Evolutionary conservation across 495 filamentous ascomycete genomes (phyloP).

Genomic region (Penicillium silybi): DNA sequence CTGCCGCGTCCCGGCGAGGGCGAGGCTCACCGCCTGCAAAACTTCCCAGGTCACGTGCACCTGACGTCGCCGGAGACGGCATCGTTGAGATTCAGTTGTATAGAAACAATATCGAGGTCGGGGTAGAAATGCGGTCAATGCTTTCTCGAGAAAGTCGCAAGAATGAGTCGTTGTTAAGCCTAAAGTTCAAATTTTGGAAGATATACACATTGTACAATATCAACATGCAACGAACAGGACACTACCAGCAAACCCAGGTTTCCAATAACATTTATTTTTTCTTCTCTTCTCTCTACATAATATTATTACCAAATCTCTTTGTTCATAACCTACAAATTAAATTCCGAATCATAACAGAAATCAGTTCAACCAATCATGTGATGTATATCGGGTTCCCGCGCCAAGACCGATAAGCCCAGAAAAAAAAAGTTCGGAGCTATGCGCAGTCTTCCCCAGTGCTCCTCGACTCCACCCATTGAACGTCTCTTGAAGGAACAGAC

Average conservation of each 20-base stretch:
- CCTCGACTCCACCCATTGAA: constrained; percentile 9
- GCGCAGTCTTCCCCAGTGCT: constrained; percentile 6
- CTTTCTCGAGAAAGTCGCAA: background rate
- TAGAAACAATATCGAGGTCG: too few relatives aligned
- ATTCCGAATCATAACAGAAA: background rate
- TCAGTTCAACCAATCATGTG: constrained; percentile 15
- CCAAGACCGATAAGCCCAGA: constrained; percentile 29
- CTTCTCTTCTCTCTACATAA: background rate
- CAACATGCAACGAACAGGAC: too few relatives aligned
- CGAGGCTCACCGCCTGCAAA: constrained; percentile 33
- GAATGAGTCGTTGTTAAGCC: too few relatives aligned
- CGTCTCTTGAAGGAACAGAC: background rate
- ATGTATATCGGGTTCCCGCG: constrained; percentile 19
- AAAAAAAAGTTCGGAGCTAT: constrained; percentile 31
- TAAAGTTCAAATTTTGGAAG: too few relatives aligned
- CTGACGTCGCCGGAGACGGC: constrained; percentile 26
- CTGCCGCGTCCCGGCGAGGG: constrained; percentile 26
- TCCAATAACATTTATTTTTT: background rate
- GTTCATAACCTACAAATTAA: background rate
- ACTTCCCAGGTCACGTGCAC: constrained; percentile 20
- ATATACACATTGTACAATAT: too few relatives aligned
- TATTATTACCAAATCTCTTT: background rate
- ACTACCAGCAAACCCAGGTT: too few relatives aligned
- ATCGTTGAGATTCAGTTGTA: background rate
- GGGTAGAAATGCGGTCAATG: background rate